Base-by-base conservation (phyloP, 768 basidiomycete genomes). In the Trametes punicea region DNA sequence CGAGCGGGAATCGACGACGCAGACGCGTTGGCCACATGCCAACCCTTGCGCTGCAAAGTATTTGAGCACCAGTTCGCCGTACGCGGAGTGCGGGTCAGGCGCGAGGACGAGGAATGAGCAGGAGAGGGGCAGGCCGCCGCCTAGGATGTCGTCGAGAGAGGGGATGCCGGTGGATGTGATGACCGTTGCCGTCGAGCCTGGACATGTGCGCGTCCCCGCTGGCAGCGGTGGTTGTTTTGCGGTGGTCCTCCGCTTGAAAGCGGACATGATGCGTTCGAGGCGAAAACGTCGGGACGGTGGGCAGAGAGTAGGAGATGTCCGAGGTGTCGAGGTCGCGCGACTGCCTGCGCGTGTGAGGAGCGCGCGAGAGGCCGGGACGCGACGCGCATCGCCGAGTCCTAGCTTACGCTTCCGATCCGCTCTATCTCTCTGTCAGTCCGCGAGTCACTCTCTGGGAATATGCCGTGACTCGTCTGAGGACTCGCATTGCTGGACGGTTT, bases 61-160 rank as follows among this genome's bases (percentile, higher is more conserved):
- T 62, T 91, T 87, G 64, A 90, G 84, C 8, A 96, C 77, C 31
- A 98, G 79, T 62, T 88, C 84, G 6, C 86, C 85, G 71, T 96
- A 97, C 10, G 87, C 82, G 4, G 93, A 88, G 62, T 96, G 91
- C 4, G 77, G 71, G 72, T 98, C 96, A 0, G 93, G 88, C n/a
- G 90, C 86, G 38, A 89, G 78, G 29, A 90, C 72, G 26, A 87
- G 76, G 48, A 91, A 71, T 13, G 81, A 81, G 58, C 87, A 88
- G 2, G 89, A 87, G 52, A 95, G 78, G 11, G 96, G 93, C 31
- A 97, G 70, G 16, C 94, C 93, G 26, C 93, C 94, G 51, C 94
- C 94, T 34, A 98, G 83, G 58, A 98, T 82, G 68, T 98, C 97
- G 70, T 99, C 97, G 20, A 99, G 77, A 11, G 94, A 93, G 25